phyloP scores from a whole-genome alignment of 768 basidiomycete species.

The Calocera viscosa region DNA sequence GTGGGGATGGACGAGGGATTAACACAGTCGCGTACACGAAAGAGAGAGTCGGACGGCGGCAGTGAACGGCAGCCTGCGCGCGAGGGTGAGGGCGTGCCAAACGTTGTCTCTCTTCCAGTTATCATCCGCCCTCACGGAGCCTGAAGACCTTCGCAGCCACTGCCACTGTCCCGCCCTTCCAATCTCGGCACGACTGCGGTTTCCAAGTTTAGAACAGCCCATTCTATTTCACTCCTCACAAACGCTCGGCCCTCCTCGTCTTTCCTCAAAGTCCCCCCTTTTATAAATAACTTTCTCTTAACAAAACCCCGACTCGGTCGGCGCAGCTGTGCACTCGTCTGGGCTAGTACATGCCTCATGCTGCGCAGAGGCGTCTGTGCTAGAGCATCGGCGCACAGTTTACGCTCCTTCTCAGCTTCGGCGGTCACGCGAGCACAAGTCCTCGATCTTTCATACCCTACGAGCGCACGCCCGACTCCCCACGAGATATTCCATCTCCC shows the following conservation, averaged over 20 bases:
- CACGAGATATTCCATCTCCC: constrained; percentile 64
- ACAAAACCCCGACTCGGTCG: neutral
- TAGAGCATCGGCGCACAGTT: neutral
- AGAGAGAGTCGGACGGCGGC: neutral
- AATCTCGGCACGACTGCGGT: too few relatives aligned
- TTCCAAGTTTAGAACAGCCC: too few relatives aligned
- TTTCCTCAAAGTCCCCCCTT: neutral
- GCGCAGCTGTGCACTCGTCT: too few relatives aligned
- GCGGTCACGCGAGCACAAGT: neutral
- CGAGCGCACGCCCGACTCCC: constrained; percentile 43
- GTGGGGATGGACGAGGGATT: neutral
- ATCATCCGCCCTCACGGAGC: neutral
- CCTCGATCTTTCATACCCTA: constrained; percentile 39
- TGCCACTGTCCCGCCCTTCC: too few relatives aligned
- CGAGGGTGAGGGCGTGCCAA: neutral
- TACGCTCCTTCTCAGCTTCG: neutral
- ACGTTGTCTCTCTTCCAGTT: neutral
- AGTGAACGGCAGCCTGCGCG: neutral
- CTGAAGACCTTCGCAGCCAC: neutral
- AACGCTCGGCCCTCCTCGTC: too few relatives aligned
- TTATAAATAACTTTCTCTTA: neutral
- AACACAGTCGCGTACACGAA: neutral
- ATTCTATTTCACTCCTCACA: too few relatives aligned
- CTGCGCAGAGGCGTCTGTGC: neutral
- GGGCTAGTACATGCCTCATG: neutral